Base-by-base conservation (phyloP, 2,329 filamentous ascomycete genomes). In the Aspergillus brunneoviolaceus region DNA sequence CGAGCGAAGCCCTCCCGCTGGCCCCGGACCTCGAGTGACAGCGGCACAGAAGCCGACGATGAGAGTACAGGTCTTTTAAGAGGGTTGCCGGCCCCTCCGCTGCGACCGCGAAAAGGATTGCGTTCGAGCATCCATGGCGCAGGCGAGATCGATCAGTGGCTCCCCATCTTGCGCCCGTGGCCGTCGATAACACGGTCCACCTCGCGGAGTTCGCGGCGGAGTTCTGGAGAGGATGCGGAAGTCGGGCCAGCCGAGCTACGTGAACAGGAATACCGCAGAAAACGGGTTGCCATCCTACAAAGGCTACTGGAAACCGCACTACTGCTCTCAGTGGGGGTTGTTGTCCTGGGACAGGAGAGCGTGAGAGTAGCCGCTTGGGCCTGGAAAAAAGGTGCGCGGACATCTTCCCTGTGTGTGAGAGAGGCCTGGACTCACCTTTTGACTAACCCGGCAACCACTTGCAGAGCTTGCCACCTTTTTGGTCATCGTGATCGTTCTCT, bases 21-120 rank as follows among this genome's bases (percentile, higher is more conserved):
- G 55, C 85, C 85, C 4, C 81, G 83, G 1, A 83, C 87, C 2
- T 85, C 85, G 11, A 96, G 91, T 74, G 93, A 96, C 67, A 96
- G 92, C 73, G 94, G 94, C 25, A 96, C 93, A 19, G 94, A 98
- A 73, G 94, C 94, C 45, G 94, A 97, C 70, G 94, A 98, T 78
- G 94, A 98, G 75, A 90, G 93, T 64, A 82, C 81, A 49, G 74
- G 78, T 5, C 88, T 94, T 67, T 81, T 96, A 59, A 95, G 89
- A 73, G 90, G 92, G 0, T 79, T 97, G 23, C 93, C 94, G 1
- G 91, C 93, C 2, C 90, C 93, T 2, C 88, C 84, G n/a, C 67
- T 83, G 9, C 84, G 87, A 62, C 82, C 86, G 33, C 88, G 90
- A 72, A 97, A 96, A 77, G 93, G 92, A 7, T 76, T 96, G 85